Evolutionary conservation across 352 stramenopile species (phyloP).

Genomic region (Phytophthora boehmeriae): DNA sequence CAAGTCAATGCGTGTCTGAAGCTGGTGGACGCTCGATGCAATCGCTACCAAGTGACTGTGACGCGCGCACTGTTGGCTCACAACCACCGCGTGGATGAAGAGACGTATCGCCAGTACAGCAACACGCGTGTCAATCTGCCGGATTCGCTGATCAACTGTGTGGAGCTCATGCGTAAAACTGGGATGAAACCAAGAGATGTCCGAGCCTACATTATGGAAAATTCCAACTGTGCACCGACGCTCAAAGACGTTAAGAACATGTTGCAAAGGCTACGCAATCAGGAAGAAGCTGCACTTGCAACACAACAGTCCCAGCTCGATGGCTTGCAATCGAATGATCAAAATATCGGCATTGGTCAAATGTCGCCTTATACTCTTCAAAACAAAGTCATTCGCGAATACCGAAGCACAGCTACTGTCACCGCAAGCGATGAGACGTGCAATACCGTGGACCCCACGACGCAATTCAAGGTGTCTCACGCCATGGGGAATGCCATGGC

Average conservation of each 20-base stretch:
- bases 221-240: constrained; percentile 39
- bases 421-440: background rate
- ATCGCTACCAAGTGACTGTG: constrained; percentile 36
- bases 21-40: constrained; percentile 27
- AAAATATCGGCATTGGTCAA: background rate
- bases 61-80: constrained; percentile 37
- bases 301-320: constrained; percentile 6
- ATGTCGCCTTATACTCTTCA: constrained; percentile 1
- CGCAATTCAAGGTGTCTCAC: constrained; percentile 34
- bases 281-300: constrained; percentile 13
- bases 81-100: constrained; percentile 40
- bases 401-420: constrained; percentile 7
- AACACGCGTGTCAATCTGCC: constrained; percentile 36
- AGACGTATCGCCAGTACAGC: constrained; percentile 44
- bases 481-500: constrained; percentile 32
- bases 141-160: constrained; percentile 30
- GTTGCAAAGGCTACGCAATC: constrained; percentile 27
- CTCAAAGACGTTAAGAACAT: constrained; percentile 47
- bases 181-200: constrained; percentile 39
- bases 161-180: constrained; percentile 44
- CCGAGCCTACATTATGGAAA: constrained; percentile 35
- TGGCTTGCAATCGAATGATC: background rate
- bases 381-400: constrained; percentile 24
- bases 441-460: constrained; percentile 22
- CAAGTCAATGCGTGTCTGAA: constrained; percentile 47